Evolutionary conservation across 345 rosid genomes (phyloP).

Genomic region (Corymbia maculata): DNA sequence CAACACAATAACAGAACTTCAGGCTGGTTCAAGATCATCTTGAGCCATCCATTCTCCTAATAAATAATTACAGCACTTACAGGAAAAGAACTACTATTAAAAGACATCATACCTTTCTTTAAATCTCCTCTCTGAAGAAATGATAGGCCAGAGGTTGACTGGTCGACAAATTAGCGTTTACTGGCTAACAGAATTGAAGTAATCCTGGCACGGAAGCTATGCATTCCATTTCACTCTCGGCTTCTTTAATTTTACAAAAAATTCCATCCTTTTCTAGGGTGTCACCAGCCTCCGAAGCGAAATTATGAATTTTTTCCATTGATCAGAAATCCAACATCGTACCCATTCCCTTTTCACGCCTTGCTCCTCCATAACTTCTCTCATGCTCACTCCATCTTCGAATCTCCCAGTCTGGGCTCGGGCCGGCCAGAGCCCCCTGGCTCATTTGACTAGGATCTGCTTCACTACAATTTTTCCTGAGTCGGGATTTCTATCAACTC

Average conservation of each 20-base stretch:
- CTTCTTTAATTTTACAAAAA: not conserved
- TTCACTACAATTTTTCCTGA: not conserved
- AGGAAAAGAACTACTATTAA: constrained; percentile 55
- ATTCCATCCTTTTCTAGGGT: not conserved
- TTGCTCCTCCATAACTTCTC: not conserved
- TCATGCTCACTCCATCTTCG: not conserved
- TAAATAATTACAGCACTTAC: constrained; percentile 4
- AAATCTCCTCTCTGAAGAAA: constrained; percentile 66
- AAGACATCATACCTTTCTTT: constrained; percentile 71
- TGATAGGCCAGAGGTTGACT: constrained; percentile 36
- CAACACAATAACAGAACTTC: not conserved
- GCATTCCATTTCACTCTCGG: not conserved
- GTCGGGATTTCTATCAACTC: not conserved
- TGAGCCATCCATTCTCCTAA: not conserved
- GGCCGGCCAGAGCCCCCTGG: not conserved
- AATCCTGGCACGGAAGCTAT: not conserved
- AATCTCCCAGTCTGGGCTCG: not conserved
- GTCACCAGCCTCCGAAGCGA: not conserved
- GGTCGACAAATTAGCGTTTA: not conserved
- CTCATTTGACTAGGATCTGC: not conserved
- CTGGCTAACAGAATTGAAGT: not conserved
- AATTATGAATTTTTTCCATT: not conserved
- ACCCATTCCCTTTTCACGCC: not conserved
- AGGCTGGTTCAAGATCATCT: not conserved
- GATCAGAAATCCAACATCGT: not conserved